These are phyloP conservation scores for Cyberlindnera maclurae DNA, from an alignment of 805 yeast genomes.

Conservation along the genomic window DNA sequence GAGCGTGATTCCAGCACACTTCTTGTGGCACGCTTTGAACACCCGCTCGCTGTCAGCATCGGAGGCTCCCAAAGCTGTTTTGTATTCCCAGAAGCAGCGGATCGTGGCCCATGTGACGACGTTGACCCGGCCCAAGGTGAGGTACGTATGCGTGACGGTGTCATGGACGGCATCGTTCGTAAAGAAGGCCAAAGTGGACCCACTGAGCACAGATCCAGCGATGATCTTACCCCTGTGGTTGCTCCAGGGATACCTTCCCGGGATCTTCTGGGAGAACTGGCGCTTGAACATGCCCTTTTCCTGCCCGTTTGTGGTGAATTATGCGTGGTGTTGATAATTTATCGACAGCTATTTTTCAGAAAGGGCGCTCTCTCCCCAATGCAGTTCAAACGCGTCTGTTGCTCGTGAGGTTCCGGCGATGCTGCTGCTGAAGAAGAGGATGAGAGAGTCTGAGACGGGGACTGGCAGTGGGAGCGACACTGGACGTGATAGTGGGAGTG, in stretches of 20 bases:
- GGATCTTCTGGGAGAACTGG: no score
- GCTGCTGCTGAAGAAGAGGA: no score
- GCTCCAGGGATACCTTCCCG: slow-evolving; percentile 2
- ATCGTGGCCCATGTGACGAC: slow-evolving; percentile 58
- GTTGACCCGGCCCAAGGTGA: slow-evolving; percentile 11
- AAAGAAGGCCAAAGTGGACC: slow-evolving; percentile 5
- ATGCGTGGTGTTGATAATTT: no score
- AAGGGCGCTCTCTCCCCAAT: no score
- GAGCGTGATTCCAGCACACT: slow-evolving; percentile 74
- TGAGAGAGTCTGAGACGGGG: not conserved
- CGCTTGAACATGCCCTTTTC: no score
- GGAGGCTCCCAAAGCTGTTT: slow-evolving; percentile 41
- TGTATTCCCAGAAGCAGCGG: slow-evolving; percentile 67
- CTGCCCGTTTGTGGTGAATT: no score
- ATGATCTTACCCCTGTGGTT: slow-evolving; percentile 8
- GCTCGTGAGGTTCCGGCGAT: no score
- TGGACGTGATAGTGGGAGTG: no score
- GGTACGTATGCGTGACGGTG: slow-evolving; percentile 8
- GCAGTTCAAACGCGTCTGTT: no score
- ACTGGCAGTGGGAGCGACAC: no score
- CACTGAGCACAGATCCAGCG: slow-evolving; percentile 4
- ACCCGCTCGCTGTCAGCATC: slow-evolving; percentile 42
- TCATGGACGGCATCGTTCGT: slow-evolving; percentile 12
- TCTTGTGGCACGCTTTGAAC: slow-evolving; percentile 56
- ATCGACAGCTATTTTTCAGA: no score